phyloP scores from a whole-genome alignment of 139 green algal genomes.

The Picochlorum sp. region DNA sequence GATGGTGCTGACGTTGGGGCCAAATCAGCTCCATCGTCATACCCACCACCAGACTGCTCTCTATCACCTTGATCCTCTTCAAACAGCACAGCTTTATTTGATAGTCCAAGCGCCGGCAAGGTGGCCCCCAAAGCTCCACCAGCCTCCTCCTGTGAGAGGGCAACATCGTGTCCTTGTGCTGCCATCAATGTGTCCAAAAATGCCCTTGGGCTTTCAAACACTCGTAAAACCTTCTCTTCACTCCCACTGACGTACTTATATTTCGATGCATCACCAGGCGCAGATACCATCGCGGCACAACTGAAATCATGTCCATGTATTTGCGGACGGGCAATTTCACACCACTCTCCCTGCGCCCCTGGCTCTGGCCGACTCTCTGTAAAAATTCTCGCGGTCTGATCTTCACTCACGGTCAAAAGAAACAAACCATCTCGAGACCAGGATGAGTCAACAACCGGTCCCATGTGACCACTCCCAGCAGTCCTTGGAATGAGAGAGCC shows the following conservation, averaged over 20 bases:
- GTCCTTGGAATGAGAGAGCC: conserved; percentile 19
- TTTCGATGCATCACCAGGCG: neutral
- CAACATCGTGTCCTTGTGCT: conserved; percentile 10
- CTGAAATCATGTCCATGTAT: conserved; percentile 94
- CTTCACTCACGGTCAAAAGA: conserved; percentile 55
- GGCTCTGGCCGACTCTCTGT: conserved; percentile 5
- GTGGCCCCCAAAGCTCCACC: conserved; percentile 51
- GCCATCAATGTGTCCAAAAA: conserved; percentile 51
- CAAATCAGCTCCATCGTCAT: conserved; percentile 69
- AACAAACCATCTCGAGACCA: conserved; percentile 62
- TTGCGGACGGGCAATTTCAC: conserved; percentile 85
- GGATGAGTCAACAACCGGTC: conserved; percentile 58
- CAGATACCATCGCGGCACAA: conserved; percentile 39
- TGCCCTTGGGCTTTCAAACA: conserved; percentile 74
- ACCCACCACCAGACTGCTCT: conserved; percentile 10
- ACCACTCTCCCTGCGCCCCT: conserved; percentile 50
- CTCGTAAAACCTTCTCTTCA: conserved; percentile 94
- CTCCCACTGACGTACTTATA: conserved; percentile 61
- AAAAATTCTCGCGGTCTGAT: conserved; percentile 77
- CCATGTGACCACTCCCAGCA: conserved; percentile 72
- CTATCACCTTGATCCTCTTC: neutral
- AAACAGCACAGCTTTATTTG: conserved; percentile 74
- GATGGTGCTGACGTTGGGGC: conserved; percentile 53
- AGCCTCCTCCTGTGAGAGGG: neutral
- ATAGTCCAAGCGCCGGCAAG: conserved; percentile 82